These are phyloP conservation scores for Chondrus crispus DNA, from an alignment of 23 red algal genomes.

Conservation along the genomic window DNA sequence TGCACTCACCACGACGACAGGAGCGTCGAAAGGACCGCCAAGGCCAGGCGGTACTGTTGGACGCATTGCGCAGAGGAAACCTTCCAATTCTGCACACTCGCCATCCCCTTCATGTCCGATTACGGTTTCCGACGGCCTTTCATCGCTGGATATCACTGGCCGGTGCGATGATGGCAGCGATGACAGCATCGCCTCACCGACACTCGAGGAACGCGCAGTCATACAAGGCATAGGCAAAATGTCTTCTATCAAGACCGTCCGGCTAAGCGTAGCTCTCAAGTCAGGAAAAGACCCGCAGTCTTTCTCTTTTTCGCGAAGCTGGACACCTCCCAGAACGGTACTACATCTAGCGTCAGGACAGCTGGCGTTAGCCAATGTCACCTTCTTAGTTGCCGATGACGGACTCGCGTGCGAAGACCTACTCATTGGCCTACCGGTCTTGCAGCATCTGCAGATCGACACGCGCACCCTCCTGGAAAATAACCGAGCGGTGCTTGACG, in stretches of 20 bases:
- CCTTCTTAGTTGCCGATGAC: conserved; percentile 33
- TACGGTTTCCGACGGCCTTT: background rate
- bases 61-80: background rate
- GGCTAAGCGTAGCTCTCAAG: background rate
- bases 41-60: background rate
- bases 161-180: background rate
- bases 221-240: background rate
- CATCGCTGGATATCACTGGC: background rate
- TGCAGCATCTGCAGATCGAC: conserved; percentile 37
- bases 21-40: background rate
- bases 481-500: background rate
- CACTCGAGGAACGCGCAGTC: background rate
- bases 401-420: background rate
- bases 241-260: conserved; percentile 11
- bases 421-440: conserved; percentile 4
- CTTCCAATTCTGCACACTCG: background rate
- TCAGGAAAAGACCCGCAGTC: background rate
- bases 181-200: background rate
- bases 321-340: background rate
- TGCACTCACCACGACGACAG: background rate
- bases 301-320: conserved; percentile 4
- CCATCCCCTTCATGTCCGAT: background rate
- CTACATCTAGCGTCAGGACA: background rate
- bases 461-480: conserved; percentile 22
- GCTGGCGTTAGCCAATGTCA: conserved; percentile 9